Base-by-base conservation (phyloP, 108 stramenopile genomes). In the Pseudonitzschia multiseries region DNA sequence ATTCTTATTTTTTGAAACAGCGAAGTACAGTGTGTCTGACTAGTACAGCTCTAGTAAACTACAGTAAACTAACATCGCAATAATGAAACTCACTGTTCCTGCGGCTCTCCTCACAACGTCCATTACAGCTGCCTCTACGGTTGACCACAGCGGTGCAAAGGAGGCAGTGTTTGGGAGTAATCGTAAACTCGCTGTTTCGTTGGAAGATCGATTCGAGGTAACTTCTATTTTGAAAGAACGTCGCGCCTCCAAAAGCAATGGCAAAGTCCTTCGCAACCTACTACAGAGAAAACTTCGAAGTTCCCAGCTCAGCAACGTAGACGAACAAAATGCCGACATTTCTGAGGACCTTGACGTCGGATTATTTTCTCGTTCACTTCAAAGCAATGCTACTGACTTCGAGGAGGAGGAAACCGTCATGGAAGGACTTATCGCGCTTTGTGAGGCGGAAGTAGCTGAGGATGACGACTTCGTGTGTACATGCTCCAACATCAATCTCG, bases 81-180 rank as follows among this genome's bases (percentile, higher is more conserved):
- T n/a, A 18, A 62, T 62, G 61, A 62, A 62, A 32, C 33, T 62
- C 26, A 62, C 61, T 62, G 20, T 62, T 29, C 27, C 61, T 29
- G 40, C 61, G 14, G 29, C 61, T 33, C n/a, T 33, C 4, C 61
- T 62, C 4, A 28, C 61, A 8, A 31, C 61, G 6, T 62, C 61
- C 13, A 20, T 62, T 62, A 31, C 61, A 41, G 40, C 61, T 8
- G 17, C 61, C 15, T n/a, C 40, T 41, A 32, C 4, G 36, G 26
- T 28, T 62, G 15, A 31, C n/a, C 61, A n/a, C 4, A 33, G 29
- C 36, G 18, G 3, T 62, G 33, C 32, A 24, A 29, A 62, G 9
- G 61, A 62, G 17, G n/a, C 36, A 4, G 61, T 17, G 15, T 33
- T 12, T 8, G n/a, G 8, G 32, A 40, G 36, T 21, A 24, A 41